Percentiles rank a stretch among this genome's conserved stretches.
Conservation (phyloP, 331 rosid species). For the Malus hybrid region DNA sequence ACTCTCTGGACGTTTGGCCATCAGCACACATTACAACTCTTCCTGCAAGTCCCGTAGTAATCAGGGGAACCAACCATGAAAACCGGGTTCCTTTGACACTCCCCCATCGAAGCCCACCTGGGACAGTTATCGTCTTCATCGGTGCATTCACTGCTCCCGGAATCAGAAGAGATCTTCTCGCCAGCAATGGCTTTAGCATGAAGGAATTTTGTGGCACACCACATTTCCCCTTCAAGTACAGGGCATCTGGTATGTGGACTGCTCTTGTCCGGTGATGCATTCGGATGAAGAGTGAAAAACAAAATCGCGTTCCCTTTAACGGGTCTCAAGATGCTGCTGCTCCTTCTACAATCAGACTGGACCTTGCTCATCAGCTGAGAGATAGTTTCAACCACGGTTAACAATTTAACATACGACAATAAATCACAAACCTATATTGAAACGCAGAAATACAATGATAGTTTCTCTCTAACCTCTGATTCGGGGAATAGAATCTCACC, state of each 20-base stretch:
- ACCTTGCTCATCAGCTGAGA: constrained; percentile 34
- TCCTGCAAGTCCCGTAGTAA: constrained; percentile 87
- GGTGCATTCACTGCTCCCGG: constrained; percentile 39
- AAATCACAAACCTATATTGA: background rate
- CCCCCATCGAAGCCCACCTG: constrained; percentile 73
- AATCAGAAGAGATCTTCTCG: background rate
- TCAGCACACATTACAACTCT: constrained; percentile 75
- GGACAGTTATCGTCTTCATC: constrained; percentile 60
- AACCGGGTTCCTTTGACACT: constrained; percentile 70
- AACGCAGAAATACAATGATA: background rate
- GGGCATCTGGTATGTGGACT: constrained; percentile 73
- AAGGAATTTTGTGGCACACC: constrained; percentile 65
- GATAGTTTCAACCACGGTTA: background rate
- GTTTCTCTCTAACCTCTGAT: constrained; percentile 43
- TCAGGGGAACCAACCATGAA: constrained; percentile 90
- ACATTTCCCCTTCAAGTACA: constrained; percentile 55
- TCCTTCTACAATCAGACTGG: constrained; percentile 40
- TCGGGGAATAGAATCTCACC: constrained; percentile 64
- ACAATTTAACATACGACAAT: too few species aligned
- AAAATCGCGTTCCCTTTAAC: constrained; percentile 76
- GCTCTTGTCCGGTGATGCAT: constrained; percentile 48
- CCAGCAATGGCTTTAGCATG: constrained; percentile 27
- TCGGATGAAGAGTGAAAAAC: constrained; percentile 53
- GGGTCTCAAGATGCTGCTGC: constrained; percentile 39
- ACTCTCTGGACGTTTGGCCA: background rate